Evolutionary conservation across 2,329 filamentous ascomycete species (phyloP).

Genomic region (Colletotrichum lini): DNA sequence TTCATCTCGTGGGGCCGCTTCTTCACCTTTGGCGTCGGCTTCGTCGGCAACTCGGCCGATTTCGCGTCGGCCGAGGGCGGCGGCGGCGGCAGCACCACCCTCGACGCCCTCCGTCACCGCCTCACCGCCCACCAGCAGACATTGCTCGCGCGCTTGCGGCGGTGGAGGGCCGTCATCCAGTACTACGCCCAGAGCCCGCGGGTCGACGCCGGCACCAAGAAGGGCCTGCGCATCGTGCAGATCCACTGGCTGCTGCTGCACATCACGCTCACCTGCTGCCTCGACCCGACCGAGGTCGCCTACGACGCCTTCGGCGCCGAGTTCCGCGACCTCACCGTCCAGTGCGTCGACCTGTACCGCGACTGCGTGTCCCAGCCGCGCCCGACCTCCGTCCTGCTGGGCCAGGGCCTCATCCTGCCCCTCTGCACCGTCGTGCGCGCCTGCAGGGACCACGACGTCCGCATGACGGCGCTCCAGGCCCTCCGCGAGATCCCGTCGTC

Average conservation of each 20-base stretch:
- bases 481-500: conserved; percentile 35
- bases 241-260: conserved; percentile 35
- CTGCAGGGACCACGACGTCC: conserved; percentile 39
- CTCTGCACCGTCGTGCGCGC: conserved; percentile 37
- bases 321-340: conserved; percentile 32
- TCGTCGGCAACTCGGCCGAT: conserved; percentile 26
- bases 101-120: conserved; percentile 1
- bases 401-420: conserved; percentile 33
- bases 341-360: conserved; percentile 28
- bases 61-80: background rate
- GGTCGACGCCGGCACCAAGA: conserved; percentile 18
- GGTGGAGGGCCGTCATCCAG: conserved; percentile 20
- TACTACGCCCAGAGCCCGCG: conserved; percentile 11
- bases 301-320: conserved; percentile 40
- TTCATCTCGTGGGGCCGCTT: conserved; percentile 38
- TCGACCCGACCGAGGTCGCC: conserved; percentile 39
- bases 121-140: conserved; percentile 23
- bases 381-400: conserved; percentile 20
- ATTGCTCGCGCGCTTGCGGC: conserved; percentile 25
- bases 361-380: conserved; percentile 18
- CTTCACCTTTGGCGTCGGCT: conserved; percentile 36
- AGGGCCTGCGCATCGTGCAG: conserved; percentile 33
- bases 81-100: background rate
- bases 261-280: conserved; percentile 30
- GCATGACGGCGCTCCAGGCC: conserved; percentile 40